Evolutionary conservation across 169 alveolate genomes (phyloP).

Genomic region (Eimeria praecox): DNA sequence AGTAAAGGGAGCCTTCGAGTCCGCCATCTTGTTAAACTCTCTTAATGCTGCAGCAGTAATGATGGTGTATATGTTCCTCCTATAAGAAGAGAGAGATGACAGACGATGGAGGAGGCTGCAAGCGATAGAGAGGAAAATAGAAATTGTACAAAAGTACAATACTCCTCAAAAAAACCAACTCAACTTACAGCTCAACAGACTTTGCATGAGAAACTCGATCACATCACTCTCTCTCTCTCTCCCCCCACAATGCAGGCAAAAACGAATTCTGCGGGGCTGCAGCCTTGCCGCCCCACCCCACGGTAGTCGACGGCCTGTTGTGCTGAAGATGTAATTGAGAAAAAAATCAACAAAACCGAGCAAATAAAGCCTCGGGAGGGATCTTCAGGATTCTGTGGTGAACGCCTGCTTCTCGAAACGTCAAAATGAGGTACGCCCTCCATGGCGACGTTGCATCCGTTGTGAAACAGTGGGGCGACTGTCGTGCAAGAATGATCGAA

Average conservation of each 20-base stretch:
- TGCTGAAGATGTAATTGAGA: neutral
- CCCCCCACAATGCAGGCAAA: constrained; percentile 15
- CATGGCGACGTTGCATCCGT: neutral
- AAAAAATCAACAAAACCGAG: constrained; percentile 5
- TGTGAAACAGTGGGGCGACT: neutral
- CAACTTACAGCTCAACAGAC: neutral
- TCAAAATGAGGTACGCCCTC: constrained; percentile 43
- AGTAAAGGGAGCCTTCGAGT: constrained; percentile 83
- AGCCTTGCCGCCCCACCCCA: constrained; percentile 26
- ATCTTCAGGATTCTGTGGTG: constrained; percentile 19
- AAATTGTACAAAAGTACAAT: neutral
- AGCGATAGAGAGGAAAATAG: neutral
- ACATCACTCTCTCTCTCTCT: neutral
- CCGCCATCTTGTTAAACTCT: constrained; percentile 49
- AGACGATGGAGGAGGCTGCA: neutral
- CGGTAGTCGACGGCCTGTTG: neutral
- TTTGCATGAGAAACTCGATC: neutral
- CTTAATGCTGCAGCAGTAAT: constrained; percentile 9
- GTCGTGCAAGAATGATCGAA: neutral
- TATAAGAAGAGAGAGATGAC: neutral
- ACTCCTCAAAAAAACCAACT: constrained; percentile 6
- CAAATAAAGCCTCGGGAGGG: constrained; percentile 58
- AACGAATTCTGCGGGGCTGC: constrained; percentile 31
- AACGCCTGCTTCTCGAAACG: constrained; percentile 4
- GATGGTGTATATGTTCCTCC: neutral